These are phyloP conservation scores for Nakaseomyces glabratus DNA, from an alignment of 1,139 yeast species.

Conservation along the genomic window DNA sequence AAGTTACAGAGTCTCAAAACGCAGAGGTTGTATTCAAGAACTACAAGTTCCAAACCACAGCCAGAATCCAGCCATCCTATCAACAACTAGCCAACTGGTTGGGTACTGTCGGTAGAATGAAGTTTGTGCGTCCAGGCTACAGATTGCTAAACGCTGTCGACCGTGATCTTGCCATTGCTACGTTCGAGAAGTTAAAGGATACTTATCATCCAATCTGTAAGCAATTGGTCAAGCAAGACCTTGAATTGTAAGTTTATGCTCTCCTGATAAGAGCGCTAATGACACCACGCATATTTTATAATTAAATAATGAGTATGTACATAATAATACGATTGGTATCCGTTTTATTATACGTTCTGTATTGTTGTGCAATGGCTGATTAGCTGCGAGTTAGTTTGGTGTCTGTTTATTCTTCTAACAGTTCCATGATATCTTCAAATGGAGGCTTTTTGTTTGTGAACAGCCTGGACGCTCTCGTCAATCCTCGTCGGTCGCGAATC, in stretches of 20 bases:
- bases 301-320: no score
- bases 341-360: no score
- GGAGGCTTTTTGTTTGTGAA: no score
- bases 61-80: slow-evolving; percentile 40
- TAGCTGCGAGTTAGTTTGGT: no score
- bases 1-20: slow-evolving; percentile 41
- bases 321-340: no score
- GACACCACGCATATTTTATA: no score
- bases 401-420: no score
- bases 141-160: slow-evolving; percentile 56
- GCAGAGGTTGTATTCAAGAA: slow-evolving; percentile 79
- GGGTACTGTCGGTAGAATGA: slow-evolving; percentile 91
- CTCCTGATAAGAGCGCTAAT: no score
- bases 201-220: slow-evolving; percentile 82
- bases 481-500: no score
- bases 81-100: slow-evolving; percentile 65
- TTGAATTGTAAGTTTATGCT: slow-evolving; percentile 30
- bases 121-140: slow-evolving; percentile 84
- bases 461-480: no score
- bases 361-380: no score
- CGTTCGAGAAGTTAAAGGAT: slow-evolving; percentile 49
- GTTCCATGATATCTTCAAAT: no score
- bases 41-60: slow-evolving; percentile 54
- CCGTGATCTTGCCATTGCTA: slow-evolving; percentile 52
- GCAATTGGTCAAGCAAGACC: slow-evolving; percentile 68